Evolutionary conservation across 2,329 filamentous ascomycete species (phyloP), one percentile per base, ranked within the genome.

Genomic region (Diplodia mutila): DNA sequence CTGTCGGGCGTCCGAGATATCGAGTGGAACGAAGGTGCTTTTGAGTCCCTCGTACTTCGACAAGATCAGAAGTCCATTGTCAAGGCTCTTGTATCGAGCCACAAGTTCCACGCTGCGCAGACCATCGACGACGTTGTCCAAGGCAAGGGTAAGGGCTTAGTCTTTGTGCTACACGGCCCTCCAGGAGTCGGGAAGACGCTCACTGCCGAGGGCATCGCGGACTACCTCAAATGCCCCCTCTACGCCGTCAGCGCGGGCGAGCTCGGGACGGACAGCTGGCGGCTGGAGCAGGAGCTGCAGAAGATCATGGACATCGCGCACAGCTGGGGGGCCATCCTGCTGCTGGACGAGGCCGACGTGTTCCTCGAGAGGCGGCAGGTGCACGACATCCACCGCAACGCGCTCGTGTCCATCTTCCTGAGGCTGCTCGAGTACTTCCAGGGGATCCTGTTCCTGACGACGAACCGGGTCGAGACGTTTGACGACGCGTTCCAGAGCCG

Each of bases 371-470:
- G 92, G 77, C 88, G 93, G 1, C 91, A 92, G 57, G 89, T 93
- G 73, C 89, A 92, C 70, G 92, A 97, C 73, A 90, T 96, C 64
- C 90, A 93, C 75, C 89, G 93, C 68, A 97, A 97, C 72, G 90
- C 91, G 0, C 86, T 95, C 0, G 93, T 97, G 64, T 92, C 89
- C 76, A 92, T 97, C 73, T 97, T 97, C 83, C 82, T 97, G 2
- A 89, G 93, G 0, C 85, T 94, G 67, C 84, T 97, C 0, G 94
- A 97, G 78, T 97, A 97, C 77, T 97, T 96, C 80, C 91, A 96
- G 75, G 93, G 93, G 3, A 96, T 97, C 65, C 78, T 97, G 4
- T 96, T 97, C 81, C 80, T 97, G 29, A 97, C 93, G 0, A 97
- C 93, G 2, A 97, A 97, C 76, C 88, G 93, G 1, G 92, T 96